Percentiles rank a stretch among this genome's conserved stretches.
These are phyloP conservation scores for Beta lomatogona DNA, from an alignment of 179 eudicot genomes.

Conservation along the genomic window DNA sequence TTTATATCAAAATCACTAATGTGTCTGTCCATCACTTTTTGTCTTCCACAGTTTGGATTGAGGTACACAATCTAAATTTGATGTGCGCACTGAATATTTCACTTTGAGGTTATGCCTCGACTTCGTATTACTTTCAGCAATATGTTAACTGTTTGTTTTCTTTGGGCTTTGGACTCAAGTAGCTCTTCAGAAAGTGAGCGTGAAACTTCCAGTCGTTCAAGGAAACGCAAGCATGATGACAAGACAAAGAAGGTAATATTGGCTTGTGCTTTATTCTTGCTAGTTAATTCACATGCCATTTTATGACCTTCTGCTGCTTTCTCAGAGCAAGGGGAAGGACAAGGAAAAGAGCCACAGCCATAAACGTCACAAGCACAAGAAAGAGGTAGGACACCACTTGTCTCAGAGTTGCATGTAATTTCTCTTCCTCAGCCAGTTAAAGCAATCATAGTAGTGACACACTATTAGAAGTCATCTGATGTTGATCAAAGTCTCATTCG, in stretches of 20 bases:
- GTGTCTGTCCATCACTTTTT: neutral
- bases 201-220: slow-evolving; percentile 58
- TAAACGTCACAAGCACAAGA: slow-evolving; percentile 64
- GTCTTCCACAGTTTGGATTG: neutral
- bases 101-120: neutral
- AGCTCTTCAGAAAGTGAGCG: slow-evolving; percentile 82
- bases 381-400: slow-evolving; percentile 61
- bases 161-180: slow-evolving; percentile 17
- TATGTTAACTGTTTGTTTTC: slow-evolving; percentile 12
- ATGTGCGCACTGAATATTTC: neutral
- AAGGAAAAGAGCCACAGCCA: slow-evolving; percentile 62
- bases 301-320: slow-evolving; percentile 28
- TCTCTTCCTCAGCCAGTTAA: neutral
- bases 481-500: neutral
- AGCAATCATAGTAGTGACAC: neutral
- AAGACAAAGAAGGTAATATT: slow-evolving; percentile 67
- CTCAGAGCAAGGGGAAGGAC: slow-evolving; percentile 74
- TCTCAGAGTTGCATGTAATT: slow-evolving; percentile 22
- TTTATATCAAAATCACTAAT: neutral
- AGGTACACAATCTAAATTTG: neutral
- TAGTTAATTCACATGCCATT: neutral
- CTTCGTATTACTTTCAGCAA: neutral
- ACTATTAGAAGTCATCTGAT: neutral
- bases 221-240: slow-evolving; percentile 54
- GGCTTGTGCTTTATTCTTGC: slow-evolving; percentile 9